phyloP scores from a whole-genome alignment of 83 land plant genomes.

The Larix sibirica region DNA sequence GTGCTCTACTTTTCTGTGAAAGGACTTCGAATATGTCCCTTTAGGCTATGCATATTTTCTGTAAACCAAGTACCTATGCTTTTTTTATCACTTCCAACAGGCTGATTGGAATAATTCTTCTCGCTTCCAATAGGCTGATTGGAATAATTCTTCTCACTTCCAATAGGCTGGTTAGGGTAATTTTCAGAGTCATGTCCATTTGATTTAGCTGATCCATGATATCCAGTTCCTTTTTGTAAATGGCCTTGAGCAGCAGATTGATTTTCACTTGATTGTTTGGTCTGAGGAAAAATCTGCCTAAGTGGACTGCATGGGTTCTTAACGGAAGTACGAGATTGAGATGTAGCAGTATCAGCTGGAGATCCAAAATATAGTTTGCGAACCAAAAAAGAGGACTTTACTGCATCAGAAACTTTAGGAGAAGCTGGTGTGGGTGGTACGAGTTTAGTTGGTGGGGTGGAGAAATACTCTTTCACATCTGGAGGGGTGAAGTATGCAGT shows the following conservation, averaged over 20 bases:
- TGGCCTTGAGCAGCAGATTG: neutral
- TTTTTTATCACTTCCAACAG: neutral
- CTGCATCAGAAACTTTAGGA: neutral
- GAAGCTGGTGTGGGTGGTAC: constrained; percentile 6
- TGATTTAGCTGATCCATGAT: neutral
- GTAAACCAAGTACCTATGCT: constrained; percentile 7
- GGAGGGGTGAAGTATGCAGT: neutral
- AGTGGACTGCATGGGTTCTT: constrained; percentile 1
- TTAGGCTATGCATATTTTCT: constrained; percentile 11
- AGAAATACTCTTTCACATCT: neutral
- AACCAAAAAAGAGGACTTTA: constrained; percentile 1
- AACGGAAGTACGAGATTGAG: neutral
- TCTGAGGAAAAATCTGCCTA: constrained; percentile 13
- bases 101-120: neutral
- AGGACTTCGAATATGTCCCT: constrained; percentile 2
- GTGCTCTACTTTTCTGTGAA: constrained; percentile 11
- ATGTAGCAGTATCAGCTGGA: neutral
- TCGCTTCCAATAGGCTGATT: neutral
- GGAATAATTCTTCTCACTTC: neutral
- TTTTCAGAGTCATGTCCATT: constrained; percentile 7
- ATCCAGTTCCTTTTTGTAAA: neutral
- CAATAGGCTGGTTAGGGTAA: neutral
- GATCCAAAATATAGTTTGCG: constrained; percentile 14
- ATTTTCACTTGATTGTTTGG: neutral
- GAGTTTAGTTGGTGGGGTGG: constrained; percentile 6